phyloP scores from a whole-genome alignment of 2,329 filamentous ascomycete species.

The Sporothrix globosa region DNA sequence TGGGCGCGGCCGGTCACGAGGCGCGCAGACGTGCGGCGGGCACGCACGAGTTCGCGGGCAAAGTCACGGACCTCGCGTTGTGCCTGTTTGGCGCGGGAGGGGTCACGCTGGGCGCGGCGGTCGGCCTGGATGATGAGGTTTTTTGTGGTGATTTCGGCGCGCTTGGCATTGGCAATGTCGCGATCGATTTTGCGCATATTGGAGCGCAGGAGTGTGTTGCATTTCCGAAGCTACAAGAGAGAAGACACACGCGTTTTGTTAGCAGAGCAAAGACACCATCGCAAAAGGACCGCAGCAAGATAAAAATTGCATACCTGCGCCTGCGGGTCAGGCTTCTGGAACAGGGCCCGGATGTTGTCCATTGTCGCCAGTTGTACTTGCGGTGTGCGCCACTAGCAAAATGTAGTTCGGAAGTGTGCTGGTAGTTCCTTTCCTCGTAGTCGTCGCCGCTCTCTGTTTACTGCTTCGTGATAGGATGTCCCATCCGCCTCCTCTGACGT shows the following conservation, averaged over 20 bases:
- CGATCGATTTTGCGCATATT: conserved; percentile 95
- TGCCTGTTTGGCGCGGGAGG: conserved; percentile 76
- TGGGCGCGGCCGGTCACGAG: conserved; percentile 89
- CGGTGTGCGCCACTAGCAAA: not conserved
- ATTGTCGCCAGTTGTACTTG: conserved; percentile 53
- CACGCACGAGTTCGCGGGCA: conserved; percentile 81
- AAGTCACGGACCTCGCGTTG: conserved; percentile 83
- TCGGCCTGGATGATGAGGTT: conserved; percentile 82
- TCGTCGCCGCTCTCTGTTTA: not conserved
- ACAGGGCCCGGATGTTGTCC: conserved; percentile 84
- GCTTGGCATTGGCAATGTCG: conserved; percentile 78
- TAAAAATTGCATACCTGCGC: conserved; percentile 68
- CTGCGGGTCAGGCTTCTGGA: conserved; percentile 90
- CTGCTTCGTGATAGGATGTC: not conserved
- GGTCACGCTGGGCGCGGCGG: conserved; percentile 77
- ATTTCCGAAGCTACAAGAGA: conserved; percentile 78
- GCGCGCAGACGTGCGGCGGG: conserved; percentile 73
- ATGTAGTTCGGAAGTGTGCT: not conserved
- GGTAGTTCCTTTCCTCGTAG: not conserved
- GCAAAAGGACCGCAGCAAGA: not conserved
- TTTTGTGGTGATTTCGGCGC: conserved; percentile 81
- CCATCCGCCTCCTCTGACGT: conserved; percentile 13
- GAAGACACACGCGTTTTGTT: no score
- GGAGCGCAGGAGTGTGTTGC: conserved; percentile 82
- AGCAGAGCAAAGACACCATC: not conserved